Evolutionary conservation across 2,329 filamentous ascomycete genomes (phyloP), one percentile per base, ranked within the genome.

Genomic region (Penicillium glabrum): DNA sequence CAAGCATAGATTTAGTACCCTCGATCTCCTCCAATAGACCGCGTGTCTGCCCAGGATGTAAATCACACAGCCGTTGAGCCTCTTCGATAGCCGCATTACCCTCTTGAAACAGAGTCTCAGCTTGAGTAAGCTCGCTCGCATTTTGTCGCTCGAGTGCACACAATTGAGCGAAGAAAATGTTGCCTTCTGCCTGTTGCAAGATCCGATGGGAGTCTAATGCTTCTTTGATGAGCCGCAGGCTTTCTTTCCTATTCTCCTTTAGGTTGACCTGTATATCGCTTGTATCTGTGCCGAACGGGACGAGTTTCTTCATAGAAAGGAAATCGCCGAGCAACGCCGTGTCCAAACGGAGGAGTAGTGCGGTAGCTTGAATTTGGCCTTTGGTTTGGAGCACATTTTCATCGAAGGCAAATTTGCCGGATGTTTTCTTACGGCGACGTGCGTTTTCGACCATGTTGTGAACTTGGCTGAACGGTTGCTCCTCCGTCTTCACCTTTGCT

Each of bases 121-220:
- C 52, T 8, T 45, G 33, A 2, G 41, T 14, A 0, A 48, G 26
- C 3, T 54, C 24, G 10, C 27, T 29, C 24, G 39, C n/a, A 10
- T 55, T 46, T 14, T 61, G 58, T 4, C 69, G 67, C 35, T 80
- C 77, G 3, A 86, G 67, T 1, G 75, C 77, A 43, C 75, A 77
- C 31, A 83, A 77, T 6, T 80, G 77, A 0, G 80, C 80, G 26
- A 76, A 76, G 59, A 81, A 82, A 24, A 86, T 70, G 44, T 81
- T 73, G 0, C 77, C 82, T 62, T 86, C 82, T 0, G 78, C 74
- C 57, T 81, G 69, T n/a, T 82, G 77, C 3, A 76, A 71, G 1
- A 75, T 67, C 29, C 78, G 72, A 5, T 67, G 70, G 0, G 74
- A 68, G 1, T 39, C 51, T 1, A 45, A 51, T 0, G 83, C 81